Percentiles rank a stretch among this genome's conserved stretches.
phyloP scores from a whole-genome alignment of 306 rosid genomes.

The Hippophae rhamnoides region DNA sequence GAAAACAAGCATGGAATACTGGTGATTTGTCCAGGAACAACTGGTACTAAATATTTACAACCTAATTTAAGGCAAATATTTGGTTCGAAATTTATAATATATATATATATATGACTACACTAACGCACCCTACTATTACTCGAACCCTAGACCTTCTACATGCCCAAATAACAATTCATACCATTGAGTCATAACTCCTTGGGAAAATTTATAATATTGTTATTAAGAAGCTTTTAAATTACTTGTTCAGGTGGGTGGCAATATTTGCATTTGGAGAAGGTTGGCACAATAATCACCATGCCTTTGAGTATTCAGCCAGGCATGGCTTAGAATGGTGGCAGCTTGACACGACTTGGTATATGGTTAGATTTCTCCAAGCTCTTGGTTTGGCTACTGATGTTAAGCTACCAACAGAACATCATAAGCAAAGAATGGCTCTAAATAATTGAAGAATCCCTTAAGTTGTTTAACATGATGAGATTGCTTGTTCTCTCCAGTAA shows the following conservation, averaged over 20 bases:
- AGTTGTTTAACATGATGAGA: neutral
- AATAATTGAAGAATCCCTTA: neutral
- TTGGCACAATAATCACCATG: conserved; percentile 94
- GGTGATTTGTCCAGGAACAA: conserved; percentile 74
- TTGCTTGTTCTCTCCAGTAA: too few species aligned
- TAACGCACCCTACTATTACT: too few species aligned
- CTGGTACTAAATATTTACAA: conserved; percentile 33
- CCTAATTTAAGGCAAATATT: neutral
- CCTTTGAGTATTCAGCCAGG: conserved; percentile 82
- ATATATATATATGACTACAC: too few species aligned
- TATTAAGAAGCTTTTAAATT: neutral
- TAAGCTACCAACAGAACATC: conserved; percentile 47
- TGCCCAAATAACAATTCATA: too few species aligned
- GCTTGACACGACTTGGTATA: conserved; percentile 80
- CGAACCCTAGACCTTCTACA: too few species aligned
- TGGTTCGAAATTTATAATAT: neutral
- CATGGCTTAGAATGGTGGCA: conserved; percentile 95
- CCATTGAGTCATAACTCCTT: too few species aligned
- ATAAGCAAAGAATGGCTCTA: conserved; percentile 55
- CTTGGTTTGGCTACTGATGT: conserved; percentile 71
- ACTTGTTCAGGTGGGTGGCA: conserved; percentile 66
- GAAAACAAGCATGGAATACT: conserved; percentile 61
- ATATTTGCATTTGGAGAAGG: conserved; percentile 87
- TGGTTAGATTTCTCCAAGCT: conserved; percentile 53
- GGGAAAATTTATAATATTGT: neutral